Evolutionary conservation across 176 grass and related monocot genomes (phyloP), one percentile per base, ranked within the genome.

Genomic region (Aegilops sharonensis): DNA sequence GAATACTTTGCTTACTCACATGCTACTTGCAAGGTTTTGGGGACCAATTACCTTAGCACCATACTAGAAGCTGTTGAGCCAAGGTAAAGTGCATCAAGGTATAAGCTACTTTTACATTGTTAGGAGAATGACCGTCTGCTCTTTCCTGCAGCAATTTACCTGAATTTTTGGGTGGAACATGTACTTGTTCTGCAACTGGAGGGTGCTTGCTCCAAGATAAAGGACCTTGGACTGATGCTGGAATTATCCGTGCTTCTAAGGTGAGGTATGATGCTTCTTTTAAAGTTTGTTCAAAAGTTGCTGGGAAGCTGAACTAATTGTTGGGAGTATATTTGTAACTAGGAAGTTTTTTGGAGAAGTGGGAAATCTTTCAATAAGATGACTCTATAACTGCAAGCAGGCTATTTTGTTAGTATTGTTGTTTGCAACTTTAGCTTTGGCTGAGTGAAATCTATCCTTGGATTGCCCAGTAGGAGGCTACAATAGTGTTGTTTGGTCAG

Each of bases 191-290:
- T 88, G 76, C 82, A 31, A 78, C 75, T 85, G 93, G 78, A 76
- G 93, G 93, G 57, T 98, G 96, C 92, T 89, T 95, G 81, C 77
- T 88, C 70, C 85, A 92, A 95, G 96, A 98, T 79, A 94, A 89
- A 89, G 96, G 93, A 66, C 93, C 93, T 31, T 98, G 96, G 96
- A 95, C 78, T 69, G 74, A 91, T 36, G 81, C 79, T 34, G 79
- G 92, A 72, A 88, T 94, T 77, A 80, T 78, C 77, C 64, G 32
- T 68, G 80, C 87, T 87, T 89, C 91, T 82, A 75, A 95, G 90
- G 96, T 98, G 74, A 84, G 80, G 61, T 90, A 81, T 84, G 81
- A 59, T 84, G 75, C 39, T 85, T 60, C 36, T 87, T 66, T 40
- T 68, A 45, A 39, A 72, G 62, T 82, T 84, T 72, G 77, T 80